Evolutionary conservation across 2,329 filamentous ascomycete species (phyloP).

Genomic region (Botrytis hyacinthi): DNA sequence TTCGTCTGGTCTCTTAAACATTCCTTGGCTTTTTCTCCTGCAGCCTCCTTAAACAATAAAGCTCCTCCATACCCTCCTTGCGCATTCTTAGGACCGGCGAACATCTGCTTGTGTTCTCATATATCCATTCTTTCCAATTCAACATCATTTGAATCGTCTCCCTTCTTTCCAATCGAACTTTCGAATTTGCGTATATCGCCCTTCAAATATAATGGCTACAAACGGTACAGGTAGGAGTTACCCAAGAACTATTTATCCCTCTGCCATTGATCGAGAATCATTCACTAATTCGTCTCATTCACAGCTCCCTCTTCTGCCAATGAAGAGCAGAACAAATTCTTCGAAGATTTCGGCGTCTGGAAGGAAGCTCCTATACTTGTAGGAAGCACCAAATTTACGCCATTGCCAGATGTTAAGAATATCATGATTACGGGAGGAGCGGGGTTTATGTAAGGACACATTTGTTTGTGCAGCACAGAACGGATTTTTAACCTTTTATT

Average conservation of each 20-base stretch:
- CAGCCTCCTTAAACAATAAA: slow-evolving; percentile 12
- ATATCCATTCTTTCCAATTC: neutral
- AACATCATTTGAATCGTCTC: neutral
- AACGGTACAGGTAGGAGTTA: slow-evolving; percentile 19
- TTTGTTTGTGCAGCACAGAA: slow-evolving; percentile 17
- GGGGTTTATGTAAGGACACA: slow-evolving; percentile 71
- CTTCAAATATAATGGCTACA: slow-evolving; percentile 22
- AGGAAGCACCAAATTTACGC: slow-evolving; percentile 68
- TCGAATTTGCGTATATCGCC: neutral
- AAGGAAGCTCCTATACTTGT: slow-evolving; percentile 67
- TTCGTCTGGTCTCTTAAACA: slow-evolving; percentile 3
- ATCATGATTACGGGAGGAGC: slow-evolving; percentile 83
- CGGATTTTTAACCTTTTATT: slow-evolving; percentile 27
- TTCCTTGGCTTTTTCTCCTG: slow-evolving; percentile 8
- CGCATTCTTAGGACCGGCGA: slow-evolving; percentile 5
- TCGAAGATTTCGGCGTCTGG: slow-evolving; percentile 65
- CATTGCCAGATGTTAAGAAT: slow-evolving; percentile 67
- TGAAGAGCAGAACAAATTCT: slow-evolving; percentile 42
- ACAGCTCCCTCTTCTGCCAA: slow-evolving; percentile 25
- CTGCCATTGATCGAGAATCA: neutral
- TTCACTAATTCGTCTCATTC: slow-evolving; percentile 2
- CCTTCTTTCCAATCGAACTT: neutral
- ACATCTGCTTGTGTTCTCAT: neutral
- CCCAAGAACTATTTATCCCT: slow-evolving; percentile 17
- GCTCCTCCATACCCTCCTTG: slow-evolving; percentile 4